Evolutionary conservation across 805 yeast genomes (phyloP), one percentile per base, ranked within the genome.

Genomic region (Kodamaea jinghongensis): DNA sequence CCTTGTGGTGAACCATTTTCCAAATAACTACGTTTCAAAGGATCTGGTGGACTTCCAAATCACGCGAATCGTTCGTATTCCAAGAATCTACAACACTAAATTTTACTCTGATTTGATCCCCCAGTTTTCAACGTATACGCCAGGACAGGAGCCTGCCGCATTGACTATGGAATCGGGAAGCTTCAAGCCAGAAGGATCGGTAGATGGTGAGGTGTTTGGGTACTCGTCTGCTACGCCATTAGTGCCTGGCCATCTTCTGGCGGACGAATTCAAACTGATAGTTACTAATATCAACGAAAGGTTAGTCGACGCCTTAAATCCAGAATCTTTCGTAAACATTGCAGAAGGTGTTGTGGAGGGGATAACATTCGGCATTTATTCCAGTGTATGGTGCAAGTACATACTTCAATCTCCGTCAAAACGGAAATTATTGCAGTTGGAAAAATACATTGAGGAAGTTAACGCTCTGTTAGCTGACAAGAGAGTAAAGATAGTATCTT

Each of bases 121-220:
- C 1, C 75, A 69, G 46, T 83, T 83, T 53, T 78, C 84, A 6
- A 55, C 56, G 0, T 54, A 44, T 6, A 46, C 71, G 0, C 89
- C 89, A 0, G 90, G 90, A 0, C 45, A 33, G 2, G 89, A 83
- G 49, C 77, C 81, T 2, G 87, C 82, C 2, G 86, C 86, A 0
- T 55, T 77, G 29, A 39, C 43, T 3, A 44, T 43, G 13, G 46
- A 39, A 1, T 15, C 31, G 4, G 39, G 31, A 11, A 28, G 33
- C 2, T 76, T 73, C 48, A 51, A 46, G 0, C 65, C 73, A 0
- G 51, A 46, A 6, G 81, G 80, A 0, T 35, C 45, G 8, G 57
- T 56, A 40, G 63, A 68, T 16, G 71, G 63, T 2, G 70, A 73
- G 29, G 46, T 60, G 26, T 83, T 67, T 56, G 87, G 87, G 0